These are phyloP conservation scores for Neocucurbitaria cava DNA, from an alignment of 2,329 filamentous ascomycete genomes.

Conservation along the genomic window DNA sequence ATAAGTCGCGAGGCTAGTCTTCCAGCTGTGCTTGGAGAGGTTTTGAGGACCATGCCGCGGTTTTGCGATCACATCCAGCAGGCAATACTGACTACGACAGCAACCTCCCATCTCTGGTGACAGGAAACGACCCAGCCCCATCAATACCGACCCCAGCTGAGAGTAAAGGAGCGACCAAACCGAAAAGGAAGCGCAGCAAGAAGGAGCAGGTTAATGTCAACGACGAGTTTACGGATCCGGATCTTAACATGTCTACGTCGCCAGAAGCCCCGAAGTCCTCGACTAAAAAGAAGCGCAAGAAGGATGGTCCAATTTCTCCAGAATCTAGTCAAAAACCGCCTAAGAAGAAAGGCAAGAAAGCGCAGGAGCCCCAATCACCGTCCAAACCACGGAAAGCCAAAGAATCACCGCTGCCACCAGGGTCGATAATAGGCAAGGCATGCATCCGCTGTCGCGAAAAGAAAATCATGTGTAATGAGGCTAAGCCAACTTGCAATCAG, in stretches of 20 bases:
- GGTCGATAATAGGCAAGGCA: conserved; percentile 22
- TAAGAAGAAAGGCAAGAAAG: conserved; percentile 26
- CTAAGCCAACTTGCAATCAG: conserved; percentile 39
- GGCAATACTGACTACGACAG: not conserved
- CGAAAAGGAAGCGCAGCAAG: conserved; percentile 28
- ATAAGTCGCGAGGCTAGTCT: not conserved
- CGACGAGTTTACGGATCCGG: conserved; percentile 13
- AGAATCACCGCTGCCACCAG: conserved; percentile 9
- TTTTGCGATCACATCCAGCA: not conserved
- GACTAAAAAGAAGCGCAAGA: conserved; percentile 31
- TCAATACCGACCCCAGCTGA: conserved; percentile 4
- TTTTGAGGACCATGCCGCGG: not conserved
- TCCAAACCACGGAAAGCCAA: conserved; percentile 16
- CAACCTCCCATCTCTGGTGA: conserved; percentile 10
- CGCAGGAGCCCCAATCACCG: conserved; percentile 21
- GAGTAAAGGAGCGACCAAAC: conserved; percentile 13
- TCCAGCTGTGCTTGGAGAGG: not conserved
- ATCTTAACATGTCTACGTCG: conserved; percentile 31
- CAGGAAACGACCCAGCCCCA: conserved; percentile 1
- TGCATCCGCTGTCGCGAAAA: conserved; percentile 34
- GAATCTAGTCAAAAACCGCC: conserved; percentile 8
- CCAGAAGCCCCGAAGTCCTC: conserved; percentile 23
- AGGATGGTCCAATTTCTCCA: conserved; percentile 9
- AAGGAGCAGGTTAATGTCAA: conserved; percentile 21
- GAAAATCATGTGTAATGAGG: conserved; percentile 42